Evolutionary conservation across 2,329 filamentous ascomycete species (phyloP).

Genomic region (Aureobasidium melanogenum): DNA sequence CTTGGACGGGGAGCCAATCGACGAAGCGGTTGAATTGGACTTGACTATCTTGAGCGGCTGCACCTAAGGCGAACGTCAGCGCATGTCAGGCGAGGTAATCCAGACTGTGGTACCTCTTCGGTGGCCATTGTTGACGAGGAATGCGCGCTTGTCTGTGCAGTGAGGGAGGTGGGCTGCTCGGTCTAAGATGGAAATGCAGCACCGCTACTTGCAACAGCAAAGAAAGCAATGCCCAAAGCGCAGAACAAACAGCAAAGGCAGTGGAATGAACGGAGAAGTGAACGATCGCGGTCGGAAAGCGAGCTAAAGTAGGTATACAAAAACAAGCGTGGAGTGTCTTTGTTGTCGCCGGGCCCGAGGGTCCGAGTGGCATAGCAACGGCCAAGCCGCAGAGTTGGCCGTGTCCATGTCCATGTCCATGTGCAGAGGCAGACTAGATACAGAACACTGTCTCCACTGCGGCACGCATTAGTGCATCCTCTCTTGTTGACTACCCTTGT

Average conservation of each 20-base stretch:
- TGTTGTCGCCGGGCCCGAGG: background rate
- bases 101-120: constrained; percentile 26
- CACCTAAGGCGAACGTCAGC: constrained; percentile 42
- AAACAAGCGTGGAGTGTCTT: background rate
- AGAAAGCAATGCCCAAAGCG: background rate
- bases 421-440: background rate
- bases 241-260: constrained; percentile 1
- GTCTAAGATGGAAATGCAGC: background rate
- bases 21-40: constrained; percentile 19
- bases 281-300: background rate
- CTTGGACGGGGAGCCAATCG: constrained; percentile 51
- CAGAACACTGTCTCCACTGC: background rate
- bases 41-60: constrained; percentile 75
- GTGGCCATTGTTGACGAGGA: constrained; percentile 31
- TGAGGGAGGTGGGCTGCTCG: background rate
- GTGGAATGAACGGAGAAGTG: background rate
- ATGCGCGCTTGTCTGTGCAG: constrained; percentile 20
- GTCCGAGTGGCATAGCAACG: background rate
- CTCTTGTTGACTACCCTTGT: background rate
- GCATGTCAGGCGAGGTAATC: background rate
- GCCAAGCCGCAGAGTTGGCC: background rate
- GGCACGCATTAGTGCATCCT: too few relatives aligned
- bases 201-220: background rate
- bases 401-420: background rate
- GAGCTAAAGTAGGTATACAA: background rate